Conservation (phyloP, 371 early-diverging fungal genomes). For the Phascolomyces articulosus region DNA sequence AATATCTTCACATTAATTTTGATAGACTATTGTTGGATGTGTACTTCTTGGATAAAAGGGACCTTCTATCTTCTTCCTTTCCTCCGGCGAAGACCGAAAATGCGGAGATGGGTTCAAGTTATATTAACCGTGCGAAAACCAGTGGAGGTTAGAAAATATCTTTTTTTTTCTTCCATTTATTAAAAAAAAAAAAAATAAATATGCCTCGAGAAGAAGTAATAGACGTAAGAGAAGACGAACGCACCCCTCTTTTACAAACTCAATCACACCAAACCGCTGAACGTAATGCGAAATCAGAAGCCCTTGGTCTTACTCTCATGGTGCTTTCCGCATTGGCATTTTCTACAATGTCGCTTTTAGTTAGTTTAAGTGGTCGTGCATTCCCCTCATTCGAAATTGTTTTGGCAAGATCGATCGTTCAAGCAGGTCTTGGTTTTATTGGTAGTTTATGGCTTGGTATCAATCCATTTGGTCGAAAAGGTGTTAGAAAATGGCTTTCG, state of each 20-base stretch:
- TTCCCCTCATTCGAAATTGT: constrained; percentile 74
- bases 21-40: too few species aligned
- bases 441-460: constrained; percentile 51
- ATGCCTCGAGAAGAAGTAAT: constrained; percentile 3
- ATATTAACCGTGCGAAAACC: too few species aligned
- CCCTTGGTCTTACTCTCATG: constrained; percentile 48
- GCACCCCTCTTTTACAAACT: constrained; percentile 10
- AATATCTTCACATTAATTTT: too few species aligned
- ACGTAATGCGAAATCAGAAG: constrained; percentile 17
- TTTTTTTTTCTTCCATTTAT: too few species aligned
- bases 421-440: constrained; percentile 57
- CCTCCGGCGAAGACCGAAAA: too few species aligned
- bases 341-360: constrained; percentile 68
- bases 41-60: too few species aligned
- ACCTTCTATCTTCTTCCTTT: too few species aligned
- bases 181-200: too few species aligned
- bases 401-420: constrained; percentile 68
- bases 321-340: constrained; percentile 71
- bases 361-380: constrained; percentile 55
- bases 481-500: constrained; percentile 56
- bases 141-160: too few species aligned
- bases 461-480: constrained; percentile 59
- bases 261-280: not conserved
- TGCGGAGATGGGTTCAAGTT: too few species aligned
- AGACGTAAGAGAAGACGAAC: constrained; percentile 2